Conservation (phyloP, 2,329 filamentous ascomycete species). For the Xylariaceae sp. region DNA sequence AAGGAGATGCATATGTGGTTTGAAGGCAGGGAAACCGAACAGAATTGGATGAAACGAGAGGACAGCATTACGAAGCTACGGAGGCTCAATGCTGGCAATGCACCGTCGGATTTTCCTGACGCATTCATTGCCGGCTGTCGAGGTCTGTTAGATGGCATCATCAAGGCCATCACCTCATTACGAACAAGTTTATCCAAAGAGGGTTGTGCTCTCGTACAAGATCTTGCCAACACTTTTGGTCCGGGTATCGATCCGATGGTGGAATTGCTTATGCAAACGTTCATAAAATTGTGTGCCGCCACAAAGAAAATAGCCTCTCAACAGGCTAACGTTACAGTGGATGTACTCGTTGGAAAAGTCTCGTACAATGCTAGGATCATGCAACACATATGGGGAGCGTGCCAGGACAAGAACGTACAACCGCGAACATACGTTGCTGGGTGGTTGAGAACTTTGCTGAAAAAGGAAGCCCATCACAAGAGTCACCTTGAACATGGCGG, state of each 20-base stretch:
- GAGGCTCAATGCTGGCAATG: conserved; percentile 81
- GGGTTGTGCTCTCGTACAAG: conserved; percentile 81
- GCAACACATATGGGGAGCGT: conserved; percentile 81
- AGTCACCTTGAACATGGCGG: conserved; percentile 81
- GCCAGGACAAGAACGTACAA: conserved; percentile 91
- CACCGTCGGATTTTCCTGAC: conserved; percentile 72
- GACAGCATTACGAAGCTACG: conserved; percentile 77
- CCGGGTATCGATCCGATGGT: conserved; percentile 84
- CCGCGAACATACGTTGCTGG: conserved; percentile 76
- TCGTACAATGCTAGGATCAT: conserved; percentile 80
- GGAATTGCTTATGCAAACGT: conserved; percentile 83
- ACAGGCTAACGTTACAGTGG: conserved; percentile 79
- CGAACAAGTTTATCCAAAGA: conserved; percentile 90
- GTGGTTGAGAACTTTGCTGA: conserved; percentile 84
- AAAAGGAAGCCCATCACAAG: conserved; percentile 77
- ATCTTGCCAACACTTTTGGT: conserved; percentile 76
- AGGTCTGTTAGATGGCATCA: conserved; percentile 78
- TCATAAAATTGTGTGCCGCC: conserved; percentile 85
- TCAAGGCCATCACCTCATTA: conserved; percentile 82
- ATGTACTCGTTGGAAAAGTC: conserved; percentile 75
- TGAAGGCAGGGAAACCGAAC: conserved; percentile 85
- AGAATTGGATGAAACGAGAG: conserved; percentile 89
- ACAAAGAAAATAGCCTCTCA: conserved; percentile 94
- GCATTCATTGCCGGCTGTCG: conserved; percentile 73
- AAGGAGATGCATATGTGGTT: conserved; percentile 80